These are phyloP conservation scores for Botrytis tulipae DNA, from an alignment of 2,329 filamentous ascomycete species.

Conservation along the genomic window DNA sequence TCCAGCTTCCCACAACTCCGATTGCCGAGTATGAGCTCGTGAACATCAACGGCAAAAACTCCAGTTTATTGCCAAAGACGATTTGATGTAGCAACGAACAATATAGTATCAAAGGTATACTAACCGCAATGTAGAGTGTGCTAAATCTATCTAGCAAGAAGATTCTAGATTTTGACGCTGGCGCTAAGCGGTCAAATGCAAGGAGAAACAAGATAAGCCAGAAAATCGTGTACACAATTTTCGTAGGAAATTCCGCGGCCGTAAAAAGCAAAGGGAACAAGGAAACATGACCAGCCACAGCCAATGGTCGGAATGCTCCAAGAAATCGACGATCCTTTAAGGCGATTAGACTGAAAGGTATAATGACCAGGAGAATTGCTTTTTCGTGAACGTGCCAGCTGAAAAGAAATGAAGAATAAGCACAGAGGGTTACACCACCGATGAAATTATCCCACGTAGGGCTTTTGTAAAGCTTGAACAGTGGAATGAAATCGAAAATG, in stretches of 20 bases:
- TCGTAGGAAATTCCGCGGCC: constrained; percentile 86
- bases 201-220: constrained; percentile 88
- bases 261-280: constrained; percentile 94
- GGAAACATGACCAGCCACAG: constrained; percentile 91
- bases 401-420: constrained; percentile 94
- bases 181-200: constrained; percentile 82
- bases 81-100: constrained; percentile 79
- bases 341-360: constrained; percentile 91
- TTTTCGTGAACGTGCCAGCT: constrained; percentile 99
- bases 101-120: constrained; percentile 86
- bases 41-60: constrained; percentile 96
- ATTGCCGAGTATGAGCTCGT: constrained; percentile 91
- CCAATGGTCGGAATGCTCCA: constrained; percentile 85
- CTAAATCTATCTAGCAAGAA: constrained; percentile 92
- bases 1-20: constrained; percentile 93
- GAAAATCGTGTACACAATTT: constrained; percentile 86
- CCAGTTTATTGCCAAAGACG: constrained; percentile 78
- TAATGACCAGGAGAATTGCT: constrained; percentile 88
- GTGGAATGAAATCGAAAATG: constrained; percentile 73
- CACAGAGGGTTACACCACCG: constrained; percentile 85
- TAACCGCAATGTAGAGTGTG: constrained; percentile 82
- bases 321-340: constrained; percentile 87
- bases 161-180: constrained; percentile 76
- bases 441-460: constrained; percentile 89
- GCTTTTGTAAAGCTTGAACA: constrained; percentile 76